Base-by-base conservation (phyloP, 768 basidiomycete species). In the Tephrocybe sp. region DNA sequence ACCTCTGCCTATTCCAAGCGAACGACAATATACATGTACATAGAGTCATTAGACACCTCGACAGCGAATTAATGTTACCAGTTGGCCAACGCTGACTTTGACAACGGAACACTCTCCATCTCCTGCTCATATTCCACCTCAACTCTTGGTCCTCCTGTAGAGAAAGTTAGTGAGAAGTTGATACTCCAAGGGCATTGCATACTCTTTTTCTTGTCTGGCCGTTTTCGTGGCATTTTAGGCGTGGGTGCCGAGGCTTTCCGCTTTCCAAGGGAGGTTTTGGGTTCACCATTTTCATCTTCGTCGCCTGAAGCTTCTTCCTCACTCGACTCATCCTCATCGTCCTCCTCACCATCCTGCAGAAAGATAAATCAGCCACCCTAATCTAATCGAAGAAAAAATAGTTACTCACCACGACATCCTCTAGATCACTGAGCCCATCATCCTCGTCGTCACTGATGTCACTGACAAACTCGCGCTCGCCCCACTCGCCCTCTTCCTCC, bases 91-190 rank as follows among this genome's bases (percentile, higher is more conserved):
- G 69, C 69, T 34, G 77, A 77, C 56, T 74, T 77, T 30, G 73
- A 73, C 38, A 83, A 67, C 34, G 80, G 79, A 44, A 80, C 64
- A 55, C 76, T 84, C 62, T 87, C 91, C 67, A 88, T 75, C 71
- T 97, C 94, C 64, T 91, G 83, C 67, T 98, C 94, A 82, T 97
- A 97, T 68, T 97, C 95, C 60, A 98, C 86, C 65, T 97, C 91
- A 61, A 98, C 86, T 56, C 86, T 76, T 12, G 92, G 86, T 16
- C 84, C 88, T 60, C 76, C 85, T 86, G 64, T 9, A 43, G 37
- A 38, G 49, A 38, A 41, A 21, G 2, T 46, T 16, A 48, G 22
- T 24, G 39, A 24, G 19, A 29, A 3, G 16, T 21, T 12, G 13
- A 15, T 42, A 41, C 25, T 18, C 40, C 25, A 40, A 36, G 42